Evolutionary conservation across 1,284 basidiomycete species (phyloP).

Genomic region (Meira miltonrushii): DNA sequence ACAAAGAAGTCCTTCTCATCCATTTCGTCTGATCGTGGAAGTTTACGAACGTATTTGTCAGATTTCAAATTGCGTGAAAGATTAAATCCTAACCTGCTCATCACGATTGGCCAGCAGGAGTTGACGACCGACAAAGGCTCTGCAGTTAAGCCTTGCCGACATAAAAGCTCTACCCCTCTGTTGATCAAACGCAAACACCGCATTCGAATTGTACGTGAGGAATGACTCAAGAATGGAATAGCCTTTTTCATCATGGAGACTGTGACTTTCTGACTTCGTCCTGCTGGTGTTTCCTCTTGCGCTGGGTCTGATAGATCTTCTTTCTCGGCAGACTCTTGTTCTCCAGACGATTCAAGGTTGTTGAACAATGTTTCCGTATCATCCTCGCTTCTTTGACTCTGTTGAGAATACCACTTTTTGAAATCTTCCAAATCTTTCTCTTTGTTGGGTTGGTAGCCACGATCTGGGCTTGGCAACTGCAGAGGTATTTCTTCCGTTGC

Average conservation of each 20-base stretch:
- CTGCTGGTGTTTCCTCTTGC: conserved; percentile 2
- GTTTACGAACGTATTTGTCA: not conserved
- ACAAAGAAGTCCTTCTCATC: conserved; percentile 33
- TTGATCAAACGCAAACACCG: conserved; percentile 25
- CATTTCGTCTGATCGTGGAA: conserved; percentile 1
- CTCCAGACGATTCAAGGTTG: too few species aligned
- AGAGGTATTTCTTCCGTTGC: not conserved
- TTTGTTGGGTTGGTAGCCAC: conserved; percentile 1
- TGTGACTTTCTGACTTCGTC: conserved; percentile 12
- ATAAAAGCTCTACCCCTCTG: conserved; percentile 27
- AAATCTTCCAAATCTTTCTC: conserved; percentile 13
- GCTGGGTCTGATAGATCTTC: not conserved
- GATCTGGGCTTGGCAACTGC: not conserved
- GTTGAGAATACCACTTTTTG: conserved; percentile 12
- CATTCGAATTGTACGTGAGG: conserved; percentile 23
- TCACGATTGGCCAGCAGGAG: conserved; percentile 40
- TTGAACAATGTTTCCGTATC: conserved; percentile 1
- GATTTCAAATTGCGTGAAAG: conserved; percentile 3
- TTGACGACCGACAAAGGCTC: conserved; percentile 44
- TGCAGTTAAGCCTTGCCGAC: conserved; percentile 21
- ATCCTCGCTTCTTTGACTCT: not conserved
- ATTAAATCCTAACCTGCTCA: conserved; percentile 33
- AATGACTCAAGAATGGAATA: conserved; percentile 27
- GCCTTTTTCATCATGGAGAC: conserved; percentile 19
- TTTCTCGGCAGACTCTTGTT: conserved; percentile 1